Percentiles rank a stretch among this genome's conserved stretches.
Evolutionary conservation across 2,329 filamentous ascomycete genomes (phyloP).

Genomic region (Hypocrella siamensis): DNA sequence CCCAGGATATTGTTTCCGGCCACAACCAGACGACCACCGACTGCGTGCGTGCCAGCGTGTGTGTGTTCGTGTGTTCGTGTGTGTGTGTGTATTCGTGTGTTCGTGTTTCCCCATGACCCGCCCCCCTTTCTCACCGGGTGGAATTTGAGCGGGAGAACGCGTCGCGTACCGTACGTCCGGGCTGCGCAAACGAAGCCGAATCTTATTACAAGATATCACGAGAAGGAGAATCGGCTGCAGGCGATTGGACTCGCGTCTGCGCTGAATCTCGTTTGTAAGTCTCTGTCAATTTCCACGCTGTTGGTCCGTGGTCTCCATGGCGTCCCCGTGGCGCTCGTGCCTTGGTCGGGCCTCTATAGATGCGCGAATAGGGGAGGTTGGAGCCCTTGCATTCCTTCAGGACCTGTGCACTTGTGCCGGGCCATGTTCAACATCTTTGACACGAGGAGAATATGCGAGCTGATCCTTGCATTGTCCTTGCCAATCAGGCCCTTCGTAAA

Average conservation of each 20-base stretch:
- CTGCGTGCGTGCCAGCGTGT: too few relatives aligned
- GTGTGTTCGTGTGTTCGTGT: too few relatives aligned
- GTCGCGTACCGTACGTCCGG: slow-evolving; percentile 13
- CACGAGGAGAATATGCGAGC: slow-evolving; percentile 7
- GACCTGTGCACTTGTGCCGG: too few relatives aligned
- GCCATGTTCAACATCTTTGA: too few relatives aligned
- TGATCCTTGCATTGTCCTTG: slow-evolving; percentile 9
- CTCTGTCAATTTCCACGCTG: not conserved
- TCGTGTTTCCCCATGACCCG: not conserved
- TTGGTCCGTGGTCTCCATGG: too few relatives aligned
- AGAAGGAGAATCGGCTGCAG: slow-evolving; percentile 43
- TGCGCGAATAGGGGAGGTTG: too few relatives aligned
- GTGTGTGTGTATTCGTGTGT: too few relatives aligned
- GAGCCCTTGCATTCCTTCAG: too few relatives aligned
- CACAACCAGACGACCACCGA: too few relatives aligned
- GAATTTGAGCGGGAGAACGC: slow-evolving; percentile 14
- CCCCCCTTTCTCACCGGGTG: slow-evolving; percentile 3
- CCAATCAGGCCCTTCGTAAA: slow-evolving; percentile 26
- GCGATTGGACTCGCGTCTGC: slow-evolving; percentile 43
- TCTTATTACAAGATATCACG: slow-evolving; percentile 10
- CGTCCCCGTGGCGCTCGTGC: too few relatives aligned
- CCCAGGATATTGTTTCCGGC: too few relatives aligned
- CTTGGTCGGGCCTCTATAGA: too few relatives aligned
- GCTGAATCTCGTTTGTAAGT: slow-evolving; percentile 42
- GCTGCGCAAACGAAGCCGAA: slow-evolving; percentile 8